Conservation (phyloP, 2,329 filamentous ascomycete genomes). For the Penicillium hesseltinei region DNA sequence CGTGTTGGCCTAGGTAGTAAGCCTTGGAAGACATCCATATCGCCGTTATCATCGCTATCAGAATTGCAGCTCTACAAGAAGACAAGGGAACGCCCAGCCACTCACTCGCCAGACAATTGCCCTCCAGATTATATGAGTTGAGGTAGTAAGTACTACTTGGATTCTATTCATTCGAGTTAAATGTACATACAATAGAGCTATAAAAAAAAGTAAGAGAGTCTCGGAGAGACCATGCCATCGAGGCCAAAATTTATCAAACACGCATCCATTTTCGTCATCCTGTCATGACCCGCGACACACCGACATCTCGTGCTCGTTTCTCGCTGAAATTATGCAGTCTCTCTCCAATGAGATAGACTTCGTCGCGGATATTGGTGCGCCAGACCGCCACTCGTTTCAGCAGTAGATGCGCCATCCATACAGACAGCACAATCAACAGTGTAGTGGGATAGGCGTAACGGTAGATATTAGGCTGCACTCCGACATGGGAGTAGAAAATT, state of each 20-base stretch:
- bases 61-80: too few species aligned
- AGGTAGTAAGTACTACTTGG: not conserved
- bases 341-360: conserved; percentile 95
- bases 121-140: too few species aligned
- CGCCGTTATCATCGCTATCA: too few species aligned
- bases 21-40: too few species aligned
- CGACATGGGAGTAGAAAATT: conserved; percentile 31
- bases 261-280: conserved; percentile 18
- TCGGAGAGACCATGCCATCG: not conserved
- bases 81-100: too few species aligned
- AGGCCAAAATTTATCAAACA: not conserved
- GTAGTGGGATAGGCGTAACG: conserved; percentile 72
- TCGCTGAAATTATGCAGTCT: conserved; percentile 90
- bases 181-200: not conserved
- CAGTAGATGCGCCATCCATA: conserved; percentile 40
- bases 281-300: conserved; percentile 40
- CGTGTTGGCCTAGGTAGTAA: too few species aligned
- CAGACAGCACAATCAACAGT: conserved; percentile 54
- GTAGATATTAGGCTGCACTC: conserved; percentile 50
- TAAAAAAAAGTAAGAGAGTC: not conserved
- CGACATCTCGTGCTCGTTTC: conserved; percentile 41
- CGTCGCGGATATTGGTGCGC: conserved; percentile 81
- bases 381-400: conserved; percentile 66
- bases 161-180: not conserved
- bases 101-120: too few species aligned